phyloP scores from a whole-genome alignment of 257 asterid genomes.

The Linaria vulgaris region DNA sequence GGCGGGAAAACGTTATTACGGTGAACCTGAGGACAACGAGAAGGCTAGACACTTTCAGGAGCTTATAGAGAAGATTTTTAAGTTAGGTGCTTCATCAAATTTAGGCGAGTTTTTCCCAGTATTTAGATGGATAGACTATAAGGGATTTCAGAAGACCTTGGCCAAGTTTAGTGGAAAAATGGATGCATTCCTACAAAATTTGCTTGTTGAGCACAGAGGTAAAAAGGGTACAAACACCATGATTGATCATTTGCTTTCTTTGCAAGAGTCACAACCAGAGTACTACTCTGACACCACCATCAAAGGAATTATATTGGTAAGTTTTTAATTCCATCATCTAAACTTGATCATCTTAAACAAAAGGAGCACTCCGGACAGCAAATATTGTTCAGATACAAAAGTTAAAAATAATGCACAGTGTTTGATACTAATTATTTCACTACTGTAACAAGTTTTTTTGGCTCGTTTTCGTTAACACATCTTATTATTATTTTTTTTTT shows the following conservation, averaged over 20 bases:
- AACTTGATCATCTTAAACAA: too few species aligned
- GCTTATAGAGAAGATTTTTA: constrained; percentile 31
- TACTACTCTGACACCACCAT: constrained; percentile 50
- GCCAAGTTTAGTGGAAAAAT: constrained; percentile 19
- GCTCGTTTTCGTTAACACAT: too few species aligned
- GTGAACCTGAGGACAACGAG: constrained; percentile 35
- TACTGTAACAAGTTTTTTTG: too few species aligned
- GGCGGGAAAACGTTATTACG: constrained; percentile 53
- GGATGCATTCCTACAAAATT: constrained; percentile 47
- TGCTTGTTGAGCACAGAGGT: constrained; percentile 43
- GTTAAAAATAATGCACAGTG: too few species aligned
- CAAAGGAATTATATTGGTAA: constrained; percentile 50
- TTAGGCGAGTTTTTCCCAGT: constrained; percentile 40
- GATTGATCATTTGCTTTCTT: constrained; percentile 56
- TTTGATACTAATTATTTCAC: too few species aligned
- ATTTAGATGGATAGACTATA: constrained; percentile 47
- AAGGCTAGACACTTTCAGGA: constrained; percentile 44
- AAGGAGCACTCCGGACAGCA: too few species aligned
- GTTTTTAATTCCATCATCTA: neutral
- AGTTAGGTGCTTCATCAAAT: constrained; percentile 30
- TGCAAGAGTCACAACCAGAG: constrained; percentile 57
- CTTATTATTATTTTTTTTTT: too few species aligned
- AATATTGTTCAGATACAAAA: too few species aligned
- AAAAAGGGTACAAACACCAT: constrained; percentile 33
- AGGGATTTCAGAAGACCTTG: constrained; percentile 39